Evolutionary conservation across 1,284 basidiomycete species (phyloP), one percentile per base, ranked within the genome.

Genomic region (Rhodotorula sp.): DNA sequence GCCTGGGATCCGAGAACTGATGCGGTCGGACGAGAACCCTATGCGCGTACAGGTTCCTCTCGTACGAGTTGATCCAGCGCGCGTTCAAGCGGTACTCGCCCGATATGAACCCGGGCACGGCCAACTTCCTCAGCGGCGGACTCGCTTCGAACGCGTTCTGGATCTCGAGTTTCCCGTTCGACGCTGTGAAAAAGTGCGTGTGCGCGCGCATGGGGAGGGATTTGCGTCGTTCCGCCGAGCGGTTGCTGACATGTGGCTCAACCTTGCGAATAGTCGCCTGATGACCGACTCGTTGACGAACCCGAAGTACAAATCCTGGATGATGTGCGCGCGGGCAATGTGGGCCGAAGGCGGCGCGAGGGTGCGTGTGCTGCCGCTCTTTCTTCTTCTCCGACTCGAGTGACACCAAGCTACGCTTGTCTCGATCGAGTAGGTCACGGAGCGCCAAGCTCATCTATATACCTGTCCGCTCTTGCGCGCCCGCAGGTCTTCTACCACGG

Each of bases 121-220:
- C 90, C 77, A 86, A 84, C 73, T 90, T 91, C 79, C 79, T 90
- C 23, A 85, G 89, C 3, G 90, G 90, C 31, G 89, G 89, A 8
- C 81, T 89, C 48, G 86, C 82, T 34, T 55, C 45, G 47, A 54
- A 59, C 34, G 43, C 54, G 34, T 68, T 67, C 60, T 66, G 54
- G 54, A n/a, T 55, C 12, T 55, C 26, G 26, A 43, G 48, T 6
- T 62, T 62, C 49, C 48, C 60, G 18, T 86, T 88, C 43, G 90
- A 92, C 80, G 89, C 89, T 77, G 83, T 90, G 71, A 92, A 92
- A 81, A 90, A 89, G 89, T 89, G 77, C 74, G 82, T 79, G 61
- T 79, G 61, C 26, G 18, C 59, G 52, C 23, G 55, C 67, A 67
- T 61, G 48, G 45, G 58, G 50, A 47, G 12, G 38, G 38, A 50